Conservation (phyloP, 805 yeast genomes). For the Monosporozyma servazzii region DNA sequence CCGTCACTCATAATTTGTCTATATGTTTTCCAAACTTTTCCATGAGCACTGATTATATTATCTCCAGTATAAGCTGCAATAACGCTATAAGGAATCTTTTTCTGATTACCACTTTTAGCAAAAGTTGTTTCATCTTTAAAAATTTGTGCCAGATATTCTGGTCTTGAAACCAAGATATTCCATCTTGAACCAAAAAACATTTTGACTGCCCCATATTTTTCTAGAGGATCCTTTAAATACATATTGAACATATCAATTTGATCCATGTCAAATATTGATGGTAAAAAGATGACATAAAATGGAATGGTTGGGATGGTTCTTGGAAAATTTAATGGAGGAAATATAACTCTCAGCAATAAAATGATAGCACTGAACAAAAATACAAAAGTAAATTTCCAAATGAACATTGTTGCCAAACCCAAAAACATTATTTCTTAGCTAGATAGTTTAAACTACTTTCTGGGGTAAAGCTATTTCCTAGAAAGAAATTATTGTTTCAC, state of each 20-base stretch:
- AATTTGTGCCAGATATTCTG: slow-evolving; percentile 37
- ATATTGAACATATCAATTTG: slow-evolving; percentile 38
- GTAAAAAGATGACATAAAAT: slow-evolving; percentile 45
- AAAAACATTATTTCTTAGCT: background rate
- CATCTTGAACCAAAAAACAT: slow-evolving; percentile 53
- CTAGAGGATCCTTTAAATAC: slow-evolving; percentile 38
- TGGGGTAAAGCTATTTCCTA: background rate
- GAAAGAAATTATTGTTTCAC: background rate
- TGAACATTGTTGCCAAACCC: background rate
- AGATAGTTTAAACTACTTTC: background rate
- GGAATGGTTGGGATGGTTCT: slow-evolving; percentile 52
- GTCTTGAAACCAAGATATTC: slow-evolving; percentile 46
- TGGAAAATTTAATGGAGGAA: slow-evolving; percentile 47
- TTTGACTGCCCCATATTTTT: slow-evolving; percentile 49
- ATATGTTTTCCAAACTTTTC: slow-evolving; percentile 41
- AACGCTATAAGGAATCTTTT: slow-evolving; percentile 47
- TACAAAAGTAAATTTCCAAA: background rate
- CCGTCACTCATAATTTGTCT: slow-evolving; percentile 38
- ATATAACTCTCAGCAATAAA: slow-evolving; percentile 11
- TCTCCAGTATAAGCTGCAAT: slow-evolving; percentile 50
- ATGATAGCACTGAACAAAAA: background rate
- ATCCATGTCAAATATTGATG: slow-evolving; percentile 36
- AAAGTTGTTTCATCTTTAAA: slow-evolving; percentile 41
- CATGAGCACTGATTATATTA: slow-evolving; percentile 52
- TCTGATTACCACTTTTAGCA: slow-evolving; percentile 53